Percentiles rank a stretch among this genome's conserved stretches.
phyloP scores from a whole-genome alignment of 768 basidiomycete species.

The Exsudoporus frostii region DNA sequence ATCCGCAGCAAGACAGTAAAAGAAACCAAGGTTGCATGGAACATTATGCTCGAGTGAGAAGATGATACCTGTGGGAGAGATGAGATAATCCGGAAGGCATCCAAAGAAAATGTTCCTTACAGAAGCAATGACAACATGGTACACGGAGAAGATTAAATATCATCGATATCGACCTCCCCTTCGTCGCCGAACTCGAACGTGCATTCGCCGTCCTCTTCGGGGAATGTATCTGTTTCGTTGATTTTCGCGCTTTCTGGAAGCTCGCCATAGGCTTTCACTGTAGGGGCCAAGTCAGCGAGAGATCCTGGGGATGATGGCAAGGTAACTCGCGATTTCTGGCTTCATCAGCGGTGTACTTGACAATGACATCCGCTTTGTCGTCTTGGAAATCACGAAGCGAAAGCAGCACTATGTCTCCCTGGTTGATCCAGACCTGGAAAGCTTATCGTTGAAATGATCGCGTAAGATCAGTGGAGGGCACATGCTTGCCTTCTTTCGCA shows the following conservation, averaged over 20 bases:
- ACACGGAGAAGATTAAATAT: constrained; percentile 53
- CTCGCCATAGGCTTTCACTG: constrained; percentile 97
- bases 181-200: constrained; percentile 90
- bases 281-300: constrained; percentile 6
- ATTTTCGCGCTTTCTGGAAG: constrained; percentile 95
- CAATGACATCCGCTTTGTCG: constrained; percentile 98
- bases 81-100: constrained; percentile 1
- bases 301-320: background rate
- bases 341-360: constrained; percentile 97
- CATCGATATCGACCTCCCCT: constrained; percentile 86
- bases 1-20: constrained; percentile 11
- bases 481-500: constrained; percentile 90
- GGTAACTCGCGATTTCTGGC: constrained; percentile 66
- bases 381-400: constrained; percentile 99
- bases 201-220: constrained; percentile 87
- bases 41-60: constrained; percentile 10
- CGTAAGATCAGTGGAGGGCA: background rate
- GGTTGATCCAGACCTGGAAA: constrained; percentile 94
- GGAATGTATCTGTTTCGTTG: constrained; percentile 93
- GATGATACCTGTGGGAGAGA: constrained; percentile 7
- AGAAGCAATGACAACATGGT: constrained; percentile 4
- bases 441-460: constrained; percentile 3
- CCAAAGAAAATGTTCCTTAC: constrained; percentile 10
- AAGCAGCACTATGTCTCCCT: constrained; percentile 92
- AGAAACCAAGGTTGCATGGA: constrained; percentile 4